Evolutionary conservation across 2,329 filamentous ascomycete genomes (phyloP), one percentile per base, ranked within the genome.

Genomic region (Fusarium penzigii): DNA sequence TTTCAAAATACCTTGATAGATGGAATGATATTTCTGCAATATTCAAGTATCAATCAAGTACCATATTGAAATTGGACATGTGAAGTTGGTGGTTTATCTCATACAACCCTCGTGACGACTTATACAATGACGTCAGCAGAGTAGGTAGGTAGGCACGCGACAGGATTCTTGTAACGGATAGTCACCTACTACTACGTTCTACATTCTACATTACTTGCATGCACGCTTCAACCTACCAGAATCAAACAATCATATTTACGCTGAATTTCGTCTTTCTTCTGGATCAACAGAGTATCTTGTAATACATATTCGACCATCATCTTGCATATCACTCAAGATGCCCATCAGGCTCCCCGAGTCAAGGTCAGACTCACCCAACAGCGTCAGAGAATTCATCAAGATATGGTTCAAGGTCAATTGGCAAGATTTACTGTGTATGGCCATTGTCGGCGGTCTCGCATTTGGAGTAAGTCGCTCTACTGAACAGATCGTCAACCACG

Each of bases 391-490:
- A 2, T 71, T 72, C 32, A 20, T 65, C 20, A 44, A 45, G 32
- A 52, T 82, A 64, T 88, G 84, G 84, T 56, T 86, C 55, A 79
- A 78, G 51, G 70, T 78, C 6, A 82, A 80, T 17, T 85, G 79
- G 75, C 67, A 80, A 3, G 85, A 88, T 59, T 70, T 87, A 29
- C 53, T 87, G 7, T 81, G 79, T 16, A 84, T 88, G 80, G 70
- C 72, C 8, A 53, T 75, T 9, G 73, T 88, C 63, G 84, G 61
- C 2, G 60, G 51, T 7, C 47, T 69, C 2, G 58, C 66, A 10
- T 48, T 72, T 34, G 65, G 58, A 6, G 72, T 74, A 63, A 10
- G 53, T 40, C n/a, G 16, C 44, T 1, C 29, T 11, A 3, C 2
- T n/a, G 14, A 1, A 16, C 1, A 9, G 2, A 6, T 41, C 2